Percentiles rank a stretch among this genome's conserved stretches.
Conservation (phyloP, 306 rosid genomes). For the Cicer chorassanicum region DNA sequence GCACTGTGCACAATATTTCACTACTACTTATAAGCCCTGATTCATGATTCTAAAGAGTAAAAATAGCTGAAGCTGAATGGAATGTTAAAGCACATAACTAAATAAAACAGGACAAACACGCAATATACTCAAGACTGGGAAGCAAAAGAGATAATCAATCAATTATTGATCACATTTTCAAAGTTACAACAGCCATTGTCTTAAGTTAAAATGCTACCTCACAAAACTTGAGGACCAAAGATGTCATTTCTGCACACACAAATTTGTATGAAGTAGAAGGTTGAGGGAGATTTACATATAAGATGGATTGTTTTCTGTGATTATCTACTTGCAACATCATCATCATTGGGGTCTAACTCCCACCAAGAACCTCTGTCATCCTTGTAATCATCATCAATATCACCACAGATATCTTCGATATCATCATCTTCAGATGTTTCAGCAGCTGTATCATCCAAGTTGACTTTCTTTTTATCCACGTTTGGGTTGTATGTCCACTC, state of each 20-base stretch:
- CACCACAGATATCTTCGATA: constrained; percentile 44
- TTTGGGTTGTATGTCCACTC: constrained; percentile 82
- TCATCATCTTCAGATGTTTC: constrained; percentile 52
- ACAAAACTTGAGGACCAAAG: constrained; percentile 38
- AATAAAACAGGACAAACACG: constrained; percentile 9
- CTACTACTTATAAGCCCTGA: neutral
- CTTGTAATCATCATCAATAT: constrained; percentile 47
- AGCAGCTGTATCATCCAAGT: constrained; percentile 37
- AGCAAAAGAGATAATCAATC: constrained; percentile 6
- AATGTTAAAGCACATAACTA: constrained; percentile 15
- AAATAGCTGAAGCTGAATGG: neutral
- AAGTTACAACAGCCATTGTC: constrained; percentile 27
- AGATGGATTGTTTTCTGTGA: constrained; percentile 19
- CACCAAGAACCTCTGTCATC: constrained; percentile 67
- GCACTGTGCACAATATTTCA: constrained; percentile 27
- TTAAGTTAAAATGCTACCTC: constrained; percentile 22
- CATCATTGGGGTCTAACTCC: constrained; percentile 61
- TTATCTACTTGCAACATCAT: constrained; percentile 18
- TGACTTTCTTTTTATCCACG: constrained; percentile 46
- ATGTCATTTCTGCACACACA: constrained; percentile 13
- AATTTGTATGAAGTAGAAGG: constrained; percentile 1
- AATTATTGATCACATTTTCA: constrained; percentile 22
- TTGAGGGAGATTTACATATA: constrained; percentile 29
- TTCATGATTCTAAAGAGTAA: constrained; percentile 20
- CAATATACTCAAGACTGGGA: neutral